These are phyloP conservation scores for Polytrichum formosum DNA, from an alignment of 225 moss, liverwort and hornwort species.

Conservation along the genomic window DNA sequence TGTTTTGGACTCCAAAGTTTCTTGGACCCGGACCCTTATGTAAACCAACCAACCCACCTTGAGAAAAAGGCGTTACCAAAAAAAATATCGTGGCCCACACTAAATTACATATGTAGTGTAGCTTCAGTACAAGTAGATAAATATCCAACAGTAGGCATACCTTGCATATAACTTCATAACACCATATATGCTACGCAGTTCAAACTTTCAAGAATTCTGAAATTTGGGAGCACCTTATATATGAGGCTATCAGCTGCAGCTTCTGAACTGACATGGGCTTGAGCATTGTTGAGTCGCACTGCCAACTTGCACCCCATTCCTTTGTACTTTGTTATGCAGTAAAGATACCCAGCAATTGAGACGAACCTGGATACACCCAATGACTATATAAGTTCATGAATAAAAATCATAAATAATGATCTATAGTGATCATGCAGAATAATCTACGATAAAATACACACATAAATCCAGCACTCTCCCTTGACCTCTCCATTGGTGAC, in stretches of 20 bases:
- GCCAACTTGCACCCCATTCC: constrained; percentile 75
- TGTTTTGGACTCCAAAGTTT: too few relatives aligned
- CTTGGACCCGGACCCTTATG: too few relatives aligned
- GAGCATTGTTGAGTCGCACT: constrained; percentile 65
- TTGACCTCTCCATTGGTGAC: too few relatives aligned
- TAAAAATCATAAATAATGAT: not conserved
- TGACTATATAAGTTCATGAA: not conserved
- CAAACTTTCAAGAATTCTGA: too few relatives aligned
- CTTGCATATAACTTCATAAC: too few relatives aligned
- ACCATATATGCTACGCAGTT: too few relatives aligned
- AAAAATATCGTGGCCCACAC: too few relatives aligned
- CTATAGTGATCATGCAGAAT: not conserved
- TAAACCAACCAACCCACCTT: too few relatives aligned
- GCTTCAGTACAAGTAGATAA: too few relatives aligned
- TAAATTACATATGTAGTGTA: too few relatives aligned
- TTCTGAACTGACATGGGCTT: constrained; percentile 79
- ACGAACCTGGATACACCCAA: constrained; percentile 22
- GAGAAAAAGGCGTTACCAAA: too few relatives aligned
- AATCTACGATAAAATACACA: not conserved
- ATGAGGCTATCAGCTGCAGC: constrained; percentile 85
- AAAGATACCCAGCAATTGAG: constrained; percentile 48
- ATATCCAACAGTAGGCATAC: too few relatives aligned
- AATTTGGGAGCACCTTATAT: constrained; percentile 52
- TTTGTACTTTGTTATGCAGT: constrained; percentile 70
- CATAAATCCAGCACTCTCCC: not conserved